Conservation (phyloP, 176 grass and related monocot species). For the Aegilops sharonensis region DNA sequence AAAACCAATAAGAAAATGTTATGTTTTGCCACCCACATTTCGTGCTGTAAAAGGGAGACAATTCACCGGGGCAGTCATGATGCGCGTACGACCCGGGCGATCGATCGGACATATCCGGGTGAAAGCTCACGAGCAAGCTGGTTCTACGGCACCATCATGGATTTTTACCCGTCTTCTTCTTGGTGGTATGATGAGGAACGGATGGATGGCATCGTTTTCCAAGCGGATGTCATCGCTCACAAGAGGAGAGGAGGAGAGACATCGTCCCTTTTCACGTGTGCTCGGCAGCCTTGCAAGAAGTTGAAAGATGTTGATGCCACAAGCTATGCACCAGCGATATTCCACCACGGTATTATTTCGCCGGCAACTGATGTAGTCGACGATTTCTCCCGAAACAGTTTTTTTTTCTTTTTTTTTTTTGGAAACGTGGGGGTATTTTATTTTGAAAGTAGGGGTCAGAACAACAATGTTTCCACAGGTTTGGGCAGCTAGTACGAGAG, state of each 20-base stretch:
- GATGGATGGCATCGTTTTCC: slow-evolving; percentile 9
- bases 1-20: not conserved
- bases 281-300: not conserved
- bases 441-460: too few species aligned
- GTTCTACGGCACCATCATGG: slow-evolving; percentile 17
- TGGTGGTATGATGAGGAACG: not conserved
- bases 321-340: too few species aligned
- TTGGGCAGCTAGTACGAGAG: too few species aligned
- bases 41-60: slow-evolving; percentile 26
- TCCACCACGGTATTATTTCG: not conserved
- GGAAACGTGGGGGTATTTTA: too few species aligned
- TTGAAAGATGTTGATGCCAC: not conserved
- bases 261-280: not conserved
- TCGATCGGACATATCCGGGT: not conserved
- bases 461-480: too few species aligned
- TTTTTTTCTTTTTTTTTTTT: too few species aligned
- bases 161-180: not conserved
- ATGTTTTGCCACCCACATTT: not conserved
- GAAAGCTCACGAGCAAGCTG: slow-evolving; percentile 34
- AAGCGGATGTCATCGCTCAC: slow-evolving; percentile 15
- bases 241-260: not conserved
- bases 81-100: not conserved
- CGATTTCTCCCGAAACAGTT: too few species aligned
- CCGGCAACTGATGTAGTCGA: too few species aligned
- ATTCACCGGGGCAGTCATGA: slow-evolving; percentile 14